Conservation (phyloP, 352 stramenopile genomes). For the Pseudoperonospora humuli region DNA sequence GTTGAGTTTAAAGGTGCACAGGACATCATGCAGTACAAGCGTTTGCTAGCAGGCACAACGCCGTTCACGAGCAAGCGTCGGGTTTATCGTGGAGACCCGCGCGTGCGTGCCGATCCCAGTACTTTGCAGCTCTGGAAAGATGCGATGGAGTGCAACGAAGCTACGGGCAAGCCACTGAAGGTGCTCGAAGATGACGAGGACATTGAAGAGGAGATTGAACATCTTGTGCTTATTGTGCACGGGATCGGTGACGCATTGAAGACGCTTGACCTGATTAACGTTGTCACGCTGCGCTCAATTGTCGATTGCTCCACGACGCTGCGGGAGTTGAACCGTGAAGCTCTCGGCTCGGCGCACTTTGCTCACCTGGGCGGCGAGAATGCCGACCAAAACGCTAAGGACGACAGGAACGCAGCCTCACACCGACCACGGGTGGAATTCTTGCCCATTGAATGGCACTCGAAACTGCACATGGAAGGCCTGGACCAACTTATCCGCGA, state of each 20-base stretch:
- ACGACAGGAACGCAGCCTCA: constrained; percentile 1
- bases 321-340: constrained; percentile 55
- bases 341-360: constrained; percentile 63
- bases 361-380: constrained; percentile 29
- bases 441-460: constrained; percentile 82
- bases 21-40: constrained; percentile 82
- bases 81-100: constrained; percentile 69
- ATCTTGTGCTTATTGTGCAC: constrained; percentile 85
- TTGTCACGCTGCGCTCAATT: constrained; percentile 74
- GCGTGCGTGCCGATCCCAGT: constrained; percentile 47
- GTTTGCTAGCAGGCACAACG: constrained; percentile 61
- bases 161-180: constrained; percentile 20
- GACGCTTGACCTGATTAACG: constrained; percentile 81
- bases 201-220: constrained; percentile 71
- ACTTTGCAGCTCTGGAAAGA: constrained; percentile 52
- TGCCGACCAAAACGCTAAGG: constrained; percentile 6
- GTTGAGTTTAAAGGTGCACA: constrained; percentile 72
- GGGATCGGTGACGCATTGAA: constrained; percentile 86
- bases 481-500: constrained; percentile 62
- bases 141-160: constrained; percentile 35
- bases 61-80: constrained; percentile 75
- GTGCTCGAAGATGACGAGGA: constrained; percentile 52
- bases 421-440: constrained; percentile 53
- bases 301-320: constrained; percentile 73
- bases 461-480: constrained; percentile 75